Evolutionary conservation across 148 eudicot species (phyloP).

Genomic region (Rhododendron ovatum): DNA sequence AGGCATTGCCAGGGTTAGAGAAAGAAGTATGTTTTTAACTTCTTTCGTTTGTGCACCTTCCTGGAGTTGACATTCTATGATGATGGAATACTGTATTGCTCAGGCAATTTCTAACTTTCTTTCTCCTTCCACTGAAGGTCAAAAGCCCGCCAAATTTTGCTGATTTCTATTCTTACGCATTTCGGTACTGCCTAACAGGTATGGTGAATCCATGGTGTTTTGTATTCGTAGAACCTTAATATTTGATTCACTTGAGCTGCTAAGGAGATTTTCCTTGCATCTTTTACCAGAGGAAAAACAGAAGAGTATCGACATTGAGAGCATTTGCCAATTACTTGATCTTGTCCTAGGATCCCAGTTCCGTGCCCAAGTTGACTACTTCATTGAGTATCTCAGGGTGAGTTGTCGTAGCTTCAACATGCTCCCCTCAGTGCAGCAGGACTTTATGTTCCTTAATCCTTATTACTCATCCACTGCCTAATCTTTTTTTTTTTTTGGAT

Average conservation of each 20-base stretch:
- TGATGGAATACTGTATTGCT: neutral
- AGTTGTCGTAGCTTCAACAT: slow-evolving; percentile 11
- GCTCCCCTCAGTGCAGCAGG: neutral
- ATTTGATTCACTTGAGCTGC: neutral
- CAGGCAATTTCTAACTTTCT: slow-evolving; percentile 6
- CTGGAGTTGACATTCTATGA: neutral
- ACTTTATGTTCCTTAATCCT: slow-evolving; percentile 2
- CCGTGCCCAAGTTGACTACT: slow-evolving; percentile 68
- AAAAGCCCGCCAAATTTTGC: slow-evolving; percentile 61
- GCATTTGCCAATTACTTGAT: slow-evolving; percentile 81
- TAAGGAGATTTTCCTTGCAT: slow-evolving; percentile 7
- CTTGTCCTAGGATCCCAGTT: slow-evolving; percentile 74
- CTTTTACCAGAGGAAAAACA: slow-evolving; percentile 78
- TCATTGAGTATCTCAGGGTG: slow-evolving; percentile 69
- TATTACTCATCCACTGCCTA: neutral
- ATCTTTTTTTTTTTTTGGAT: neutral
- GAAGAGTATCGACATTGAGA: slow-evolving; percentile 90
- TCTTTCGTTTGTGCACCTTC: neutral
- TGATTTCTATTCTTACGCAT: slow-evolving; percentile 77
- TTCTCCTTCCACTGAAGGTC: slow-evolving; percentile 41
- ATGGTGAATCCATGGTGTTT: slow-evolving; percentile 5
- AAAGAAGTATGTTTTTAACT: slow-evolving; percentile 47
- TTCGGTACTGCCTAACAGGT: slow-evolving; percentile 91
- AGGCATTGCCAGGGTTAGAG: slow-evolving; percentile 75
- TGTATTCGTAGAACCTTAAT: neutral